Evolutionary conservation across 768 basidiomycete species (phyloP), one percentile per base, ranked within the genome.

Genomic region (Russula ochroleuca): DNA sequence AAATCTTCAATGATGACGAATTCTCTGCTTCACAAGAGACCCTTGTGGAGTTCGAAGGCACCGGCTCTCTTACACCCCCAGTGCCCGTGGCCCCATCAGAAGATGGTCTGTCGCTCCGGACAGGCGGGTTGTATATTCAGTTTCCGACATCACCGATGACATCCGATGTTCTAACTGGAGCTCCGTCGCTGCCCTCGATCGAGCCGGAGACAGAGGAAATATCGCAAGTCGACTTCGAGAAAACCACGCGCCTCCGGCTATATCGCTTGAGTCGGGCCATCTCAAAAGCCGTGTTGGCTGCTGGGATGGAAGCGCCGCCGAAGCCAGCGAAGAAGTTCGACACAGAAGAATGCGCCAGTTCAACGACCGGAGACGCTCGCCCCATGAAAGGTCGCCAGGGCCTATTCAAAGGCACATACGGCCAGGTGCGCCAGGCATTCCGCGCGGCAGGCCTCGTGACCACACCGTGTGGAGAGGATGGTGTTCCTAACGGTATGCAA

Each of bases 351-450:
- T 33, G 54, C 64, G 25, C 35, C n/a, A 19, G 23, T 28, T 25
- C 48, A 37, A 51, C 23, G 14, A 21, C 31, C 13, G 58, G 45
- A 43, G 58, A 50, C 19, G 47, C 38, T 15, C 38, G 19, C 21
- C 38, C 41, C 38, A 33, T 55, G 38, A 64, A 61, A 41, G 38
- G 47, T 1, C 52, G 41, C 15, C 59, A 59, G 21, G 67, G 66
- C 11, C 48, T 69, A 55, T 69, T 69, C 55, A 66, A 62, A 35
- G 69, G 69, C 19, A 69, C 69, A 31, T 69, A 68, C 53, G 59
- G 69, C 33, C 69, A 69, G 62, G 62, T 69, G 61, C 67, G 64
- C 33, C 41, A 59, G n/a, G 69, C 69, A 19, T 68, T 69, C 25
- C 57, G 59, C 41, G 64, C 55, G 17, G 67, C 69, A 7, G 68